Conservation (phyloP, 2,329 filamentous ascomycete genomes). For the Colletotrichum sp. region DNA sequence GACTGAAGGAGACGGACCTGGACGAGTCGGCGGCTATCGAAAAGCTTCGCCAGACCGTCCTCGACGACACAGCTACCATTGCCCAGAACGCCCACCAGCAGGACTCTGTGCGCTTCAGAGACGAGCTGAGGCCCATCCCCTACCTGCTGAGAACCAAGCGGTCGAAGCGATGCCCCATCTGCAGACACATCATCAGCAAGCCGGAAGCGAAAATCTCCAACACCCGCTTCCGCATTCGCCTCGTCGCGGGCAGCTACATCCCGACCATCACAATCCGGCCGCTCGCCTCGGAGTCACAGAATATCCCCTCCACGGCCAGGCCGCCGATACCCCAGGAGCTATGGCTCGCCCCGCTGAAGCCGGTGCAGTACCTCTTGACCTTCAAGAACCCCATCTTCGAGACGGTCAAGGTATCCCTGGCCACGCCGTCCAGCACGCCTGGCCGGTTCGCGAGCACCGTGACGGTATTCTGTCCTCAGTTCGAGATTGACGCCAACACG, state of each 20-base stretch:
- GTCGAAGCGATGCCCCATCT: slow-evolving; percentile 89
- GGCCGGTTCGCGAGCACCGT: slow-evolving; percentile 80
- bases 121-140: slow-evolving; percentile 81
- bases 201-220: slow-evolving; percentile 90
- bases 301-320: slow-evolving; percentile 23
- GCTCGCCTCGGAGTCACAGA: slow-evolving; percentile 44
- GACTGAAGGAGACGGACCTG: slow-evolving; percentile 66
- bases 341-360: slow-evolving; percentile 60
- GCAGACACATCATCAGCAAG: slow-evolving; percentile 93
- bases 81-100: slow-evolving; percentile 55
- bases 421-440: slow-evolving; percentile 80
- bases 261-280: slow-evolving; percentile 79
- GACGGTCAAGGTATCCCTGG: slow-evolving; percentile 82
- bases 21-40: slow-evolving; percentile 68
- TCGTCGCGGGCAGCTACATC: slow-evolving; percentile 88
- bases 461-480: slow-evolving; percentile 92
- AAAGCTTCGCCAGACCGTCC: slow-evolving; percentile 63
- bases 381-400: slow-evolving; percentile 96
- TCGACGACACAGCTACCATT: slow-evolving; percentile 63
- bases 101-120: slow-evolving; percentile 65
- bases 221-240: slow-evolving; percentile 89
- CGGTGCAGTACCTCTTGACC: slow-evolving; percentile 83
- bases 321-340: slow-evolving; percentile 40
- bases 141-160: slow-evolving; percentile 88
- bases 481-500: slow-evolving; percentile 94